These are phyloP conservation scores for Blastocystis sp. DNA, from an alignment of 352 stramenopile species.

Conservation along the genomic window DNA sequence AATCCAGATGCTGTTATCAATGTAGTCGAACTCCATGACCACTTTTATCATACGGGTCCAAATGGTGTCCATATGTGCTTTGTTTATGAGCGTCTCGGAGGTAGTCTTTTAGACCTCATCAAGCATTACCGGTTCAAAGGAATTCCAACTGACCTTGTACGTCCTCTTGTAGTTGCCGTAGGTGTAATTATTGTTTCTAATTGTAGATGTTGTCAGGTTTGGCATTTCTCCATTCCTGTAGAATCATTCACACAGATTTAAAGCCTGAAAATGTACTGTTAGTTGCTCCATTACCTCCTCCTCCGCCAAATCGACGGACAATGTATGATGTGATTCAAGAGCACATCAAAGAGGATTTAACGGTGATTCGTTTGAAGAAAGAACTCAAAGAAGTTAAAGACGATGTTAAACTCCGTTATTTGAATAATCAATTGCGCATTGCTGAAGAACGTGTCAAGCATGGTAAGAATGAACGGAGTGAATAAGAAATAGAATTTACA, in stretches of 20 bases:
- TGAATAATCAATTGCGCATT: slow-evolving; percentile 86
- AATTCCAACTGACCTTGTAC: slow-evolving; percentile 84
- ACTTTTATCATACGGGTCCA: not conserved
- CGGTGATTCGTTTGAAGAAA: not conserved
- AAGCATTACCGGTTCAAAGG: slow-evolving; percentile 97
- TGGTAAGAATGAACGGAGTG: not conserved
- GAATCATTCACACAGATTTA: slow-evolving; percentile 99
- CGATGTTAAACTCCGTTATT: slow-evolving; percentile 79
- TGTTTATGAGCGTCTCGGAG: slow-evolving; percentile 97
- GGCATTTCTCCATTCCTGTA: slow-evolving; percentile 90
- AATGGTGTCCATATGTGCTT: slow-evolving; percentile 79
- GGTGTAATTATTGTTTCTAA: slow-evolving; percentile 88
- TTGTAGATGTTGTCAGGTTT: slow-evolving; percentile 88
- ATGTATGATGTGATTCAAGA: slow-evolving; percentile 58
- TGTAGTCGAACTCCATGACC: not conserved
- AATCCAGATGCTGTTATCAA: not conserved
- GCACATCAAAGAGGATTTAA: slow-evolving; percentile 13
- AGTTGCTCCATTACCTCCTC: not conserved
- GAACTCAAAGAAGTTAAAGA: slow-evolving; percentile 64
- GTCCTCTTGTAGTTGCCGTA: slow-evolving; percentile 73
- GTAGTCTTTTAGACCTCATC: slow-evolving; percentile 94
- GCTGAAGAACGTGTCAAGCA: slow-evolving; percentile 76
- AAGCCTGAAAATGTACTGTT: slow-evolving; percentile 98
- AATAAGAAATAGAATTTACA: not conserved
- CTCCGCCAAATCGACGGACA: not conserved